Evolutionary conservation across 352 stramenopile genomes (phyloP).

Genomic region (Phytophthora uliginosa): DNA sequence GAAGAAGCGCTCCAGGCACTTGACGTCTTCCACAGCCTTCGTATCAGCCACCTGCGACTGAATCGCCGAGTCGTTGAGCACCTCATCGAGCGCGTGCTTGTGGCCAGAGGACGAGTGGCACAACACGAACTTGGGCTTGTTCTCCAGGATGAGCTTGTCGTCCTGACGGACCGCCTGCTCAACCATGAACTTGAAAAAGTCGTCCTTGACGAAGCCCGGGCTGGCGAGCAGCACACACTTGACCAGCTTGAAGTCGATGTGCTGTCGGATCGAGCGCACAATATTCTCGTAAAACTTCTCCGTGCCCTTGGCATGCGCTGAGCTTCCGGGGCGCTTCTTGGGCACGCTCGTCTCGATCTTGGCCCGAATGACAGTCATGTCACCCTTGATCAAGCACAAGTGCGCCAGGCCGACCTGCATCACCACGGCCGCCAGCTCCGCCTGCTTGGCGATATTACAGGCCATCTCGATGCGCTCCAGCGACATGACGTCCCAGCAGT

Average conservation of each 20-base stretch:
- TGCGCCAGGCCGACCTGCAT: conserved; percentile 97
- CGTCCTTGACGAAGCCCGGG: conserved; percentile 98
- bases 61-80: conserved; percentile 95
- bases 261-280: conserved; percentile 95
- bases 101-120: conserved; percentile 96
- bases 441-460: conserved; percentile 94
- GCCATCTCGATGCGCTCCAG: conserved; percentile 97
- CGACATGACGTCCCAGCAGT: conserved; percentile 98
- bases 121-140: conserved; percentile 98
- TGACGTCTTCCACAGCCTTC: conserved; percentile 95
- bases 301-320: conserved; percentile 94
- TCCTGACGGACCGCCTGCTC: conserved; percentile 94
- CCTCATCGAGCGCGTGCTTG: conserved; percentile 98
- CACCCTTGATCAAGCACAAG: conserved; percentile 98
- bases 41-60: conserved; percentile 96
- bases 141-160: conserved; percentile 96
- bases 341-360: conserved; percentile 98
- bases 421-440: conserved; percentile 97
- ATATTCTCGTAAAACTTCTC: conserved; percentile 98
- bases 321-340: conserved; percentile 97
- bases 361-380: conserved; percentile 96
- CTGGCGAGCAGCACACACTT: conserved; percentile 97
- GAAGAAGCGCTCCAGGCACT: conserved; percentile 96
- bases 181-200: conserved; percentile 98
- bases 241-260: conserved; percentile 98